Base-by-base conservation (phyloP, 1,139 yeast species). In the Tardiomyces digboiensis region DNA sequence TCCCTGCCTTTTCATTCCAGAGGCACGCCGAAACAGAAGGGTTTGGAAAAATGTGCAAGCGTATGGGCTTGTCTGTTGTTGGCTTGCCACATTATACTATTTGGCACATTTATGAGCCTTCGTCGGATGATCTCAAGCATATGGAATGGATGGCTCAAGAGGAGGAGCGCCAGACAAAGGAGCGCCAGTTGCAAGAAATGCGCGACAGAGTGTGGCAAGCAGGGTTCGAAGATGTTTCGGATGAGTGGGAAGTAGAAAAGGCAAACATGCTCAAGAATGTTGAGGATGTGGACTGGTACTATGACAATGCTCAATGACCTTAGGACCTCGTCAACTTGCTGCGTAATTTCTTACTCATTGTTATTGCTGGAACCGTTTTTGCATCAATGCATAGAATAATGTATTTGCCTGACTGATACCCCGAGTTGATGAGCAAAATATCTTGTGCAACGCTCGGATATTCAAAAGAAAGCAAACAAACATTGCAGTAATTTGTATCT, bases 101-200 rank as follows among this genome's bases (percentile, higher is more conserved):
- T 50, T 86, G 95, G 96, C 96, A 86, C 62, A 82, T 86, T 49
- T 86, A 85, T 62, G 96, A 86, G 63, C 95, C 95, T 19, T 81
- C 89, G 7, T 73, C 80, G 2, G 95, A 84, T 57, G 95, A 85
- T 67, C 70, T 84, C 65, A 82, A 85, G 65, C 95, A 87, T 60
- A 87, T 87, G 95, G 95, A 84, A 61, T 86, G 95, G 95, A 84
- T 87, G 95, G 95, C 94, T 1, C 77, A 84, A 56, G 95, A 87
- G 63, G 95, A 87, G 62, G 79, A 78, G 46, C 76, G 93, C 52
- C 79, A 76, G 56, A 70, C 75, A 50, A 82, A 78, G 60, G 87
- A 83, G 57, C 78, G 76, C 42, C 75, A 77, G 59, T 70, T 80
- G 48, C 75, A 75, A 57, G 80, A 79, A 59, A 77, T 81, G 46